phyloP scores from a whole-genome alignment of 2,329 filamentous ascomycete genomes.

The Exophiala lecanii-corni region DNA sequence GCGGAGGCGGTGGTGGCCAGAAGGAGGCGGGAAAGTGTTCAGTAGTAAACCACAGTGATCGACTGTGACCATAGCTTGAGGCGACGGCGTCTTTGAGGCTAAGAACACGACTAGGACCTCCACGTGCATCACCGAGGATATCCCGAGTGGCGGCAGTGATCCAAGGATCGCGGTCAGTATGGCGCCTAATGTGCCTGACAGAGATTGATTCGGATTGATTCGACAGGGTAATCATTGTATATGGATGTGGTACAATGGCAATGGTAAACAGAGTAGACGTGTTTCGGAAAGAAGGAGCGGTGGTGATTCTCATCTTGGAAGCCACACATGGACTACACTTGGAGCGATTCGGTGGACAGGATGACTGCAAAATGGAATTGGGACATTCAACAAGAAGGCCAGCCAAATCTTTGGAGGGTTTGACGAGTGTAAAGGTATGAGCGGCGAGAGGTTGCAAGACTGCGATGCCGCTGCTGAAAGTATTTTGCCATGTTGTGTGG shows the following conservation, averaged over 20 bases:
- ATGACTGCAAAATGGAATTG: constrained; percentile 64
- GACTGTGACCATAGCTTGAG: constrained; percentile 57
- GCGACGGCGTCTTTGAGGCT: constrained; percentile 79
- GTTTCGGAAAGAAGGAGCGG: constrained; percentile 66
- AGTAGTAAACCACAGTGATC: constrained; percentile 78
- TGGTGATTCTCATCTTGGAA: constrained; percentile 62
- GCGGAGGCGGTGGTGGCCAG: constrained; percentile 22
- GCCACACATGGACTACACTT: constrained; percentile 71
- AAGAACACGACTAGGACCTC: constrained; percentile 62
- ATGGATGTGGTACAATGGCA: constrained; percentile 84
- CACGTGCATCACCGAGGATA: constrained; percentile 59
- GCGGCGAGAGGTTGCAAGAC: constrained; percentile 75
- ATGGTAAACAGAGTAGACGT: constrained; percentile 71
- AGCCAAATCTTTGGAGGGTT: constrained; percentile 67
- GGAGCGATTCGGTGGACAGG: constrained; percentile 76
- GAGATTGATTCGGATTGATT: constrained; percentile 58
- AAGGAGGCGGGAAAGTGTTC: constrained; percentile 47
- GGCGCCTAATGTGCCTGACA: constrained; percentile 60
- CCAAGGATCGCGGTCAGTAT: constrained; percentile 74
- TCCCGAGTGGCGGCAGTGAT: constrained; percentile 66
- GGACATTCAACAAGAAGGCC: constrained; percentile 71
- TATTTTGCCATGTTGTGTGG: constrained; percentile 77
- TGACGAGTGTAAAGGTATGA: constrained; percentile 68
- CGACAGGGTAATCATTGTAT: constrained; percentile 69
- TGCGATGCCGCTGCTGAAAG: constrained; percentile 70